Evolutionary conservation across 2,329 filamentous ascomycete species (phyloP).

Genomic region (Hymenotorrendiella dingleyae): DNA sequence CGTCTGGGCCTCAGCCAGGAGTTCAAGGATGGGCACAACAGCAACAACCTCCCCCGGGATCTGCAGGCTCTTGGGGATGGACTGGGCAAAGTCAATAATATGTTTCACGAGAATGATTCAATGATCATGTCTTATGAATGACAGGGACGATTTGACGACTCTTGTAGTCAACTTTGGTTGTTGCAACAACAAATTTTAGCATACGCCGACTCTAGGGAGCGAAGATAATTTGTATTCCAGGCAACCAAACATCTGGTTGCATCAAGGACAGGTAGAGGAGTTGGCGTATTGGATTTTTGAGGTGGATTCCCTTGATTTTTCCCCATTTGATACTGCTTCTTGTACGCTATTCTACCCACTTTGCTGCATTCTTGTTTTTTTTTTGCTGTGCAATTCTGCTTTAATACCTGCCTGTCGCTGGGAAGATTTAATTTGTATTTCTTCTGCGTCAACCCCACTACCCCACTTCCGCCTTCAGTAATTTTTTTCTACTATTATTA

Average conservation of each 20-base stretch:
- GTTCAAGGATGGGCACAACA: slow-evolving; percentile 30
- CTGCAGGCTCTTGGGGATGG: slow-evolving; percentile 28
- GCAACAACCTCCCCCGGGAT: slow-evolving; percentile 22
- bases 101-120: not conserved
- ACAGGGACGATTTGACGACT: slow-evolving; percentile 12
- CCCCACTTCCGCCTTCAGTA: not conserved
- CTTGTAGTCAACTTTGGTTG: slow-evolving; percentile 6
- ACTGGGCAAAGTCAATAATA: slow-evolving; percentile 24
- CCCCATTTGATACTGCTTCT: slow-evolving; percentile 14
- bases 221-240: slow-evolving; percentile 14
- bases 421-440: slow-evolving; percentile 2
- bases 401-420: slow-evolving; percentile 7
- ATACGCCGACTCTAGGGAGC: slow-evolving; percentile 7
- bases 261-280: slow-evolving; percentile 24
- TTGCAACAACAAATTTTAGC: not conserved
- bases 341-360: slow-evolving; percentile 22
- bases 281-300: slow-evolving; percentile 20
- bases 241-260: slow-evolving; percentile 17
- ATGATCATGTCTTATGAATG: slow-evolving; percentile 18
- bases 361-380: slow-evolving; percentile 4
- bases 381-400: slow-evolving; percentile 3
- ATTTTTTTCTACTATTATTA: not conserved
- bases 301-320: slow-evolving; percentile 15
- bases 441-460: not conserved
- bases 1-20: slow-evolving; percentile 32